Evolutionary conservation across 2,329 filamentous ascomycete genomes (phyloP), one percentile per base, ranked within the genome.

Genomic region (Aspergillaceae sp.): DNA sequence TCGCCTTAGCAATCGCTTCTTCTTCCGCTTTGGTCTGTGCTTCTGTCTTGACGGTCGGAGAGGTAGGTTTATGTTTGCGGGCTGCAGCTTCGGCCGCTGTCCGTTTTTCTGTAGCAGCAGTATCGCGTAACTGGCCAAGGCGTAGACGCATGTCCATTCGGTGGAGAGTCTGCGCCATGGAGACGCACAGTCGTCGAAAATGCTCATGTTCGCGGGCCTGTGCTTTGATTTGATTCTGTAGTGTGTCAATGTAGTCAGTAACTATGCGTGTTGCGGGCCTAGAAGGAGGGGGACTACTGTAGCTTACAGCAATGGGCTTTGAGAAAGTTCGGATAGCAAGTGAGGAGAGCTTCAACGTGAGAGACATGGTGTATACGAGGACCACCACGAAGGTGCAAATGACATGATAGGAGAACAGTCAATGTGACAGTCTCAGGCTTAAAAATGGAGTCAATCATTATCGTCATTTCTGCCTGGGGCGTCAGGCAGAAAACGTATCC

Each of bases 121-220:
- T 73, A 56, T 83, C 81, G 54, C 83, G 80, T 2, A 85, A 70
- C 4, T 82, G 72, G 26, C 81, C 81, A 49, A 86, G 69, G 41
- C 80, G 77, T 64, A 84, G 77, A 38, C 80, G 76, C 79, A 86
- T 84, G 58, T 86, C 82, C 49, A 83, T 66, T 41, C 77, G 73
- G 61, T 86, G 82, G 30, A 86, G 73, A 7, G 71, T 64, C 60
- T 86, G 82, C 7, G 82, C 82, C 56, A 83, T 77, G 42, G 67
- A 69, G 51, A 85, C 72, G 58, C 81, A 84, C 50, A 80, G 59
- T 41, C 68, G 69, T 41, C 81, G 77, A 61, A 85, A 86, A 7
- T 76, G 73, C 45, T 83, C 79, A 72, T 85, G 82, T 62, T 86
- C 81, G 55, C 78, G 78, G 19, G 82, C 82, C 67, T 83, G 80